These are phyloP conservation scores for Paraconiothyrium sp. DNA, from an alignment of 2,329 filamentous ascomycete species.

Conservation along the genomic window DNA sequence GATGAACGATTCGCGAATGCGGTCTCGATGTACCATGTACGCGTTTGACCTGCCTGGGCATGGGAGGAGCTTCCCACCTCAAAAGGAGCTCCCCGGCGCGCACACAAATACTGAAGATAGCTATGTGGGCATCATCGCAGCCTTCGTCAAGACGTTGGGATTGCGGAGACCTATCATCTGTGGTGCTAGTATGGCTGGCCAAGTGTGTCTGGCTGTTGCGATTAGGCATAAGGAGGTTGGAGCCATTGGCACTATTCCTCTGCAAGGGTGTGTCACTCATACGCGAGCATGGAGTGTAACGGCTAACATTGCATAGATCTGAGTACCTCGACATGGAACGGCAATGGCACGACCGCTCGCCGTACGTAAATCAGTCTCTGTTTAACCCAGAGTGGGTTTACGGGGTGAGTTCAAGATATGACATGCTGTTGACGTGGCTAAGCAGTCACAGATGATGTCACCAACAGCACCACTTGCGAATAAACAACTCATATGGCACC, in stretches of 20 bases:
- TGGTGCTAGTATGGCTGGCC: slow-evolving; percentile 62
- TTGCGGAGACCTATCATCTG: slow-evolving; percentile 60
- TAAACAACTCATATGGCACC: slow-evolving; percentile 61
- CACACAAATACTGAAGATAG: slow-evolving; percentile 60
- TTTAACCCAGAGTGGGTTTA: slow-evolving; percentile 62
- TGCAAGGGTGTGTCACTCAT: slow-evolving; percentile 51
- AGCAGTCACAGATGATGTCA: slow-evolving; percentile 53
- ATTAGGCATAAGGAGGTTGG: slow-evolving; percentile 58
- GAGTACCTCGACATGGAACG: slow-evolving; percentile 56
- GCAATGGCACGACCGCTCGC: slow-evolving; percentile 57
- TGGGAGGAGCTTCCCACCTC: slow-evolving; percentile 58
- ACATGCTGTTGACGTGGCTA: slow-evolving; percentile 1
- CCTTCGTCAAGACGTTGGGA: slow-evolving; percentile 55
- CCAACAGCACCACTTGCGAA: slow-evolving; percentile 57
- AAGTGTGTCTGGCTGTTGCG: slow-evolving; percentile 60
- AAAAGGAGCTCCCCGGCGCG: slow-evolving; percentile 53
- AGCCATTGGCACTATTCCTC: slow-evolving; percentile 57
- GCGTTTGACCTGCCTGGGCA: slow-evolving; percentile 62
- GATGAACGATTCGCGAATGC: slow-evolving; percentile 60
- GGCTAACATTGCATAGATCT: slow-evolving; percentile 35
- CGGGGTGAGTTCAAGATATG: slow-evolving; percentile 38
- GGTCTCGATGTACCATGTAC: slow-evolving; percentile 59
- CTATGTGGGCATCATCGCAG: slow-evolving; percentile 57
- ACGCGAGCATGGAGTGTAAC: slow-evolving; percentile 25
- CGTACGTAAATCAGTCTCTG: slow-evolving; percentile 59